Conservation (phyloP, 2,329 filamentous ascomycete genomes). For the Xylariales sp. region DNA sequence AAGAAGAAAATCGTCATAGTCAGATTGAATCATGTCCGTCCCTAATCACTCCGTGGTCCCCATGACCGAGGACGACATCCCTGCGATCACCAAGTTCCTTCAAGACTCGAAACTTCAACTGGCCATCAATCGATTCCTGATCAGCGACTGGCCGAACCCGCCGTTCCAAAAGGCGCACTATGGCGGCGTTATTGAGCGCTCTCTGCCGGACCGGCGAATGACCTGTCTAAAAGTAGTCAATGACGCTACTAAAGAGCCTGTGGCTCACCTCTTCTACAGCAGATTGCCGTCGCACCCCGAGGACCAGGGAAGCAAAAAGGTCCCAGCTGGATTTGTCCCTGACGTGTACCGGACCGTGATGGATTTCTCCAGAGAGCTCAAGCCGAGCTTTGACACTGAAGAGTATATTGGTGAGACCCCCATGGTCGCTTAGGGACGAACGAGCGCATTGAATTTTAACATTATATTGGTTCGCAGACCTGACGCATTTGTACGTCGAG, state of each 20-base stretch:
- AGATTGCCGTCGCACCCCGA: not conserved
- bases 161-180: conserved; percentile 15
- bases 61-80: conserved; percentile 17
- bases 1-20: not conserved
- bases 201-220: conserved; percentile 1
- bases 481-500: conserved; percentile 33
- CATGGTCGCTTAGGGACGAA: not conserved
- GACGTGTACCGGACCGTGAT: conserved; percentile 23
- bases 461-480: not conserved
- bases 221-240: conserved; percentile 26
- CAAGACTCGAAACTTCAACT: conserved; percentile 31
- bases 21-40: conserved; percentile 14
- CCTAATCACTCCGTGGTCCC: conserved; percentile 20
- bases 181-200: conserved; percentile 5
- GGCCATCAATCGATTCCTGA: conserved; percentile 33
- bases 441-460: not conserved
- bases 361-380: conserved; percentile 13
- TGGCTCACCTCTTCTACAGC: conserved; percentile 29
- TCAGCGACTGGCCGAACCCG: conserved; percentile 26
- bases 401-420: conserved; percentile 25
- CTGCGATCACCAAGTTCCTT: conserved; percentile 25
- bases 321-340: conserved; percentile 11
- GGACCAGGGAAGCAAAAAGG: not conserved
- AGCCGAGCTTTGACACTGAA: conserved; percentile 18
- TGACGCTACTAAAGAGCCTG: conserved; percentile 10